Percentiles rank a stretch among this genome's conserved stretches.
phyloP scores from a whole-genome alignment of 1,284 basidiomycete species.

The Gomphus sp. region DNA sequence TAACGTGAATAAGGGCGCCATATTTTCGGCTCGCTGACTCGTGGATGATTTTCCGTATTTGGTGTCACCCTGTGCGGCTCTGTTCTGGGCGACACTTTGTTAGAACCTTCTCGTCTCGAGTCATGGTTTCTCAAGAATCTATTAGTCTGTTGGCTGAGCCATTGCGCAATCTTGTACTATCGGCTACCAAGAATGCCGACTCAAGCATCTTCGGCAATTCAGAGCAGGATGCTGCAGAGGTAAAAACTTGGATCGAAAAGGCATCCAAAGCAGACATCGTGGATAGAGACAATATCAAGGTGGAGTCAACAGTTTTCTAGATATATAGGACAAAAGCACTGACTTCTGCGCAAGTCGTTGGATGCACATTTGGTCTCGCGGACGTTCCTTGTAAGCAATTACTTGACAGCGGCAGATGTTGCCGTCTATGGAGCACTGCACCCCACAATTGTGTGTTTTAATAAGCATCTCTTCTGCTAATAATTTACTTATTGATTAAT shows the following conservation, averaged over 20 bases:
- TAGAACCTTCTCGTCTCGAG: not conserved
- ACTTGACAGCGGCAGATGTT: slow-evolving; percentile 81
- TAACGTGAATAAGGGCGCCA: too few species aligned
- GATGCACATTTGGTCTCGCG: slow-evolving; percentile 65
- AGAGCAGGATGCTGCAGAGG: slow-evolving; percentile 54
- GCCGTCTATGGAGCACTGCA: slow-evolving; percentile 79
- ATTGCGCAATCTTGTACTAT: slow-evolving; percentile 49
- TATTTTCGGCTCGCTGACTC: not conserved
- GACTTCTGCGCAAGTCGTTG: slow-evolving; percentile 43
- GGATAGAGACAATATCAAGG: slow-evolving; percentile 42
- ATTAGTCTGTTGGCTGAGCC: slow-evolving; percentile 42
- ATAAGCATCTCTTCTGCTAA: not conserved
- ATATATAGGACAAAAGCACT: not conserved
- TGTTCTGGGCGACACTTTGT: not conserved
- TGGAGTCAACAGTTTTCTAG: slow-evolving; percentile 18
- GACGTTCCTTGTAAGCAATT: slow-evolving; percentile 76
- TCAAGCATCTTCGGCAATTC: slow-evolving; percentile 35
- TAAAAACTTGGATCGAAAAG: slow-evolving; percentile 62
- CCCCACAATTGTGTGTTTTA: slow-evolving; percentile 58
- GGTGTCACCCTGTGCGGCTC: not conserved
- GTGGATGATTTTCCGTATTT: not conserved
- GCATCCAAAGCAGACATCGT: slow-evolving; percentile 42
- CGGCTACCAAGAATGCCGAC: slow-evolving; percentile 35
- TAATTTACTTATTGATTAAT: slow-evolving; percentile 11
- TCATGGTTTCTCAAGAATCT: slow-evolving; percentile 50